Base-by-base conservation (phyloP, 2,329 filamentous ascomycete genomes). In the Epichloe festucae region DNA sequence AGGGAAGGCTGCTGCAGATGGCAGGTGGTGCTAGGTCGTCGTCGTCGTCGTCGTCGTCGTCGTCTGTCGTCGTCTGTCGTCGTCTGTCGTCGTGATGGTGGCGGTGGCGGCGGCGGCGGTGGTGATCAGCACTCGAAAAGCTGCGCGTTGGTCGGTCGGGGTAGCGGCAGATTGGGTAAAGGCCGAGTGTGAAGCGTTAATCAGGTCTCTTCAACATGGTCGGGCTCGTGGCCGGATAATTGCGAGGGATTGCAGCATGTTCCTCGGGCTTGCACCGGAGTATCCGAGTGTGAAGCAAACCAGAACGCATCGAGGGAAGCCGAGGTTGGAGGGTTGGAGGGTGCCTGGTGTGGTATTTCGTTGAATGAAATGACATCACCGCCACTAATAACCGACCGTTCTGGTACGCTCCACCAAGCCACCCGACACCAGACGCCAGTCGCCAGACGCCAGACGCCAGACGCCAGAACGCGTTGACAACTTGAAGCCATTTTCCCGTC, bases 211-310 rank as follows among this genome's bases (percentile, higher is more conserved):
- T 50, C 42, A 46, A 5, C n/a, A 46, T 39, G 17, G 19, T 45
- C 48, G 48, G 52, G 48, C 52, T 53, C 52, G 48, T 17, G 19
- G 52, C 52, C 52, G 47, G 41, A n/a, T 40, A 27, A 21, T 40
- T 35, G 38, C 34, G 27, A 38, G 19, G 48, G 43, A 43, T 31
- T 6, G 31, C 52, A 50, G 52, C 52, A 53, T 53, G 38, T 36
- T 51, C 19, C 38, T 31, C 42, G 7, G 19, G 23, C 21, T 21
- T 14, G 42, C 19, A 23, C 19, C 42, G 10, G 27, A 10, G 27
- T 31, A 11, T 31, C 31, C 10, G 31, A 31, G 31, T 11, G 31
- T 31, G 31, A 31, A 10, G 27, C 7, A 31, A 31, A 31, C 7
- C 27, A 31, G 27, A 31, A 31, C 27, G 27, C 27, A 31, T 8